Percentiles rank a stretch among this genome's conserved stretches.
Evolutionary conservation across 768 basidiomycete genomes (phyloP).

Genomic region (Xerocomellus amylosporus): DNA sequence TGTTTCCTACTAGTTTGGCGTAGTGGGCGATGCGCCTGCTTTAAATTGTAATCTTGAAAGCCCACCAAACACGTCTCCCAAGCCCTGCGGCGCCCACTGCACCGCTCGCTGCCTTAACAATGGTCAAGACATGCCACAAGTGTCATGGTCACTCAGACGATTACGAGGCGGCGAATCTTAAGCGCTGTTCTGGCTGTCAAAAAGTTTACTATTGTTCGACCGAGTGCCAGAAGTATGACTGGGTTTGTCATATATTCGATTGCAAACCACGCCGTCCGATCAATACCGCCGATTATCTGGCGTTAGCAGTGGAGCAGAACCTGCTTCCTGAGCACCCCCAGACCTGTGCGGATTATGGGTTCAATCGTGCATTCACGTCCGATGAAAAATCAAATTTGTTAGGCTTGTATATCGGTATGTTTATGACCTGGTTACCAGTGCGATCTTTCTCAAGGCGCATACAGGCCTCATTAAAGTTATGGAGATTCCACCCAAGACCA

Average conservation of each 20-base stretch:
- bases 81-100: background rate
- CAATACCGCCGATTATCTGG: slow-evolving; percentile 2
- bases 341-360: slow-evolving; percentile 2
- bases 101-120: background rate
- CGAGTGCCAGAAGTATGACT: background rate
- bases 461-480: background rate
- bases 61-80: background rate
- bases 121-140: background rate
- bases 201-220: slow-evolving; percentile 4
- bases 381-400: background rate
- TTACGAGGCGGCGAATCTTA: background rate
- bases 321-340: background rate
- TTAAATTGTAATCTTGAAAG: no score
- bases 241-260: slow-evolving; percentile 3
- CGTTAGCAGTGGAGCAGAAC: background rate
- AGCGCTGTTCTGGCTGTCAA: slow-evolving; percentile 1
- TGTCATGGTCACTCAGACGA: background rate
- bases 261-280: slow-evolving; percentile 4
- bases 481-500: background rate
- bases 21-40: no score
- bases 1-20: no score
- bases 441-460: background rate
- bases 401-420: slow-evolving; percentile 2
- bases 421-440: background rate
- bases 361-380: background rate